A percentile compares a stretch with the other conserved stretches of the same genome.
Evolutionary conservation across 805 yeast species (phyloP).

Genomic region (Suhomyces sp.): DNA sequence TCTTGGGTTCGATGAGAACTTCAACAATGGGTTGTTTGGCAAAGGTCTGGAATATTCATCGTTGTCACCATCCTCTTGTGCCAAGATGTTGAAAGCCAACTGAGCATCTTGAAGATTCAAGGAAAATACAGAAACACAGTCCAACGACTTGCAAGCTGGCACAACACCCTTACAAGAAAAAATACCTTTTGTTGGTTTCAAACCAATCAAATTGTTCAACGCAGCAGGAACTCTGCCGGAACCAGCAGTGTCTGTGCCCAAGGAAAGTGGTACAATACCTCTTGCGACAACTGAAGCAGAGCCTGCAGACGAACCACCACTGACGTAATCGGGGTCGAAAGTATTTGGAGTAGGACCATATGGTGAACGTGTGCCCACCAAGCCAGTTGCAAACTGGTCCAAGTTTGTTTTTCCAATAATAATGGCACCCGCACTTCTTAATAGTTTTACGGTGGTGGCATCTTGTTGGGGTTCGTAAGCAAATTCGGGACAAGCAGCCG

Average conservation of each 20-base stretch:
- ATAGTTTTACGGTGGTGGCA: slow-evolving; percentile 68
- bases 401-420: slow-evolving; percentile 90
- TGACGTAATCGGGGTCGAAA: slow-evolving; percentile 71
- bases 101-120: slow-evolving; percentile 82
- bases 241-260: slow-evolving; percentile 98
- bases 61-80: slow-evolving; percentile 59
- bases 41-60: slow-evolving; percentile 80
- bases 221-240: slow-evolving; percentile 98
- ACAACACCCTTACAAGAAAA: slow-evolving; percentile 90
- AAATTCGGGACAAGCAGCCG: slow-evolving; percentile 93
- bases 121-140: slow-evolving; percentile 86
- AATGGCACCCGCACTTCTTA: slow-evolving; percentile 89
- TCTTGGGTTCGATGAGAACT: slow-evolving; percentile 57
- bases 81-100: slow-evolving; percentile 64
- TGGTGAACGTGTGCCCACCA: slow-evolving; percentile 93
- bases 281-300: slow-evolving; percentile 89
- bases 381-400: slow-evolving; percentile 97
- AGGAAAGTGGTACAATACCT: slow-evolving; percentile 83
- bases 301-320: slow-evolving; percentile 96
- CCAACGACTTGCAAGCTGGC: slow-evolving; percentile 94
- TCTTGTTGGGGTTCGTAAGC: slow-evolving; percentile 67
- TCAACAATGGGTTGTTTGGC: slow-evolving; percentile 62
- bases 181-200: slow-evolving; percentile 89
- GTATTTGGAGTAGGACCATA: slow-evolving; percentile 87
- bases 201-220: slow-evolving; percentile 84